These are phyloP conservation scores for Coemansia sp. DNA, from an alignment of 371 early-diverging fungal species.

Conservation along the genomic window DNA sequence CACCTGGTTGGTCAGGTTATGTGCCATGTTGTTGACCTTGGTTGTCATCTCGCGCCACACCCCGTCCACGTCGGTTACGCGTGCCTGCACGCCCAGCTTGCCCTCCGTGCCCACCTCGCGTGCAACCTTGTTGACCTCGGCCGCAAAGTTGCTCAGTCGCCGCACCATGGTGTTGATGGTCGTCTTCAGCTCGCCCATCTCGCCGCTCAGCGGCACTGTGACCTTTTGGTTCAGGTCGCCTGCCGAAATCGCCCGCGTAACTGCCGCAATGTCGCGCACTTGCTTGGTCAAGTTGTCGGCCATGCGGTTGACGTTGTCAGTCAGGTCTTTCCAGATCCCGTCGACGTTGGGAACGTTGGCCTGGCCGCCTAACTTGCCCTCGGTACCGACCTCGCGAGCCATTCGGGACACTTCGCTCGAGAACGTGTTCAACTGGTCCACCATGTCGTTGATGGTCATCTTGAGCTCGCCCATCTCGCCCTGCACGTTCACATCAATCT, in stretches of 20 bases:
- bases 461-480: slow-evolving; percentile 58
- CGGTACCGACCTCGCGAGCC: slow-evolving; percentile 64
- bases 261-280: slow-evolving; percentile 52
- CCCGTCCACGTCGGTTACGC: slow-evolving; percentile 61
- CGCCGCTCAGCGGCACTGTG: slow-evolving; percentile 55
- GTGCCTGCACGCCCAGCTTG: slow-evolving; percentile 58
- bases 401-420: slow-evolving; percentile 66
- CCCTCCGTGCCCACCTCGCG: slow-evolving; percentile 54
- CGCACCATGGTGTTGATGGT: slow-evolving; percentile 70
- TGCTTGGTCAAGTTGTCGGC: slow-evolving; percentile 60
- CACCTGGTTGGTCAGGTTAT: slow-evolving; percentile 60
- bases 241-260: slow-evolving; percentile 44
- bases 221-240: slow-evolving; percentile 62
- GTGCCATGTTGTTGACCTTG: slow-evolving; percentile 61
- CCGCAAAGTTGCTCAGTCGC: slow-evolving; percentile 54
- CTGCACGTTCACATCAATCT: slow-evolving; percentile 55
- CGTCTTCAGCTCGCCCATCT: slow-evolving; percentile 61
- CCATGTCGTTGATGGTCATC: slow-evolving; percentile 55
- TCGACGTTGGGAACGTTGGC: slow-evolving; percentile 58
- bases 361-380: slow-evolving; percentile 62
- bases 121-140: slow-evolving; percentile 55
- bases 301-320: slow-evolving; percentile 67
- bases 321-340: slow-evolving; percentile 63
- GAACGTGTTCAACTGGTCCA: slow-evolving; percentile 62
- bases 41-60: slow-evolving; percentile 68